phyloP scores from a whole-genome alignment of 78 protist species.

The Dictyostelium capitatum region DNA sequence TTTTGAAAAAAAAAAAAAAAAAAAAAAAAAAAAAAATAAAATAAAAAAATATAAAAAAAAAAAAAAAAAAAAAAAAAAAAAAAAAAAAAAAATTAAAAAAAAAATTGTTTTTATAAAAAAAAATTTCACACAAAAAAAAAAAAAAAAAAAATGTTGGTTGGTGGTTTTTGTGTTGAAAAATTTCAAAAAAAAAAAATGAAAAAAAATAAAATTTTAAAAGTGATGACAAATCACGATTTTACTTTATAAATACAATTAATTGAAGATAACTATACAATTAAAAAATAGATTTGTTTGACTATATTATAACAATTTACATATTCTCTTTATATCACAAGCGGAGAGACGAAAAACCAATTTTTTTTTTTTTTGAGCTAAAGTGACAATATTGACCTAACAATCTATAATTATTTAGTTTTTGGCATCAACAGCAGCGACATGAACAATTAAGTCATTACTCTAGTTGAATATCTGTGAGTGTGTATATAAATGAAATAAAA shows the following conservation, averaged over 20 bases:
- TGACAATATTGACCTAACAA: too few relatives aligned
- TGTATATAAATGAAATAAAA: too few relatives aligned
- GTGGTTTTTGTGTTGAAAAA: too few relatives aligned
- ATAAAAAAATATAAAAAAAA: background rate
- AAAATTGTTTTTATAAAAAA: too few relatives aligned
- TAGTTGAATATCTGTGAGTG: conserved; percentile 97
- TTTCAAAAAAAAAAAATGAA: too few relatives aligned
- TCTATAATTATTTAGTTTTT: conserved; percentile 3
- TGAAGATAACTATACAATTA: background rate
- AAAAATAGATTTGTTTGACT: background rate
- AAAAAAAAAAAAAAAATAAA: background rate
- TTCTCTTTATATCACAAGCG: too few relatives aligned
- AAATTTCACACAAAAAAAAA: background rate
- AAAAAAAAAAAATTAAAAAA: too few relatives aligned
- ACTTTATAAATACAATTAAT: too few relatives aligned
- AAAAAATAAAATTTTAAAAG: too few relatives aligned
- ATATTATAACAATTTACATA: too few relatives aligned
- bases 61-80: too few relatives aligned
- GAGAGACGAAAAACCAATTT: conserved; percentile 27
- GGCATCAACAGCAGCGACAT: conserved; percentile 71
- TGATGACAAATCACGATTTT: background rate
- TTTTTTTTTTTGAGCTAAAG: background rate
- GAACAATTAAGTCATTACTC: conserved; percentile 95
- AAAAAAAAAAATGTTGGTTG: background rate
- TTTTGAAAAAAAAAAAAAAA: background rate